Evolutionary conservation across 352 stramenopile genomes (phyloP), one percentile per base, ranked within the genome.

Genomic region (Globisporangium rhizosaccharum): DNA sequence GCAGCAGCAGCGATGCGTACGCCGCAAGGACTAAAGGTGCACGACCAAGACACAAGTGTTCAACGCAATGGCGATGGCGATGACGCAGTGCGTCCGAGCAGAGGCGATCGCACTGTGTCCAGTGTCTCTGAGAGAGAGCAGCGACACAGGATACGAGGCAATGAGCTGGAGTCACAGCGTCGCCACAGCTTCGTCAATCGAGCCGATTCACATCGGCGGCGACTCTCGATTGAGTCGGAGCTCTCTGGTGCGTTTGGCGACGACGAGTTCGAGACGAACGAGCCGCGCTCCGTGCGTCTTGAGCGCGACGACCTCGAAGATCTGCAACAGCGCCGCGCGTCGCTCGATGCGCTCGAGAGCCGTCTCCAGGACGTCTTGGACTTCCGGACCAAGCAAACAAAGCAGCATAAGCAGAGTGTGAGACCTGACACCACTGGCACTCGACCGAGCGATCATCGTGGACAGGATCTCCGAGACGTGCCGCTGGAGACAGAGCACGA

Each of bases 311-410:
- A 10, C 8, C n/a, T 41, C 26, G 49, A 47, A 2, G 37, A 46
- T 25, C 20, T 52, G 42, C 37, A 33, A 28, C n/a, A 15, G 45
- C 56, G 59, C 11, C 46, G 62, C 15, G 50, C 52, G 18, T 71
- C 68, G 3, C 63, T 75, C 8, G 51, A 66, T n/a, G 55, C 53
- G 23, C 46, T 76, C 15, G 71, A 79, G 56, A 67, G 52, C 39
- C 65, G 59, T 10, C 53, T 73, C 12, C 66, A 79, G 56, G 61
- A 76, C 58, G 66, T 68, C 49, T 50, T 75, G 47, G 59, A 76
- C 53, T 48, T 73, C 47, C 66, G 55, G 15, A 56, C 6, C 36
- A 56, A 33, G 23, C n/a, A 36, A 17, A 9, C 11, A 17, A 15
- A 55, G 7, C 26, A 12, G 9, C 39, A 18, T 42, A 33, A 11